Evolutionary conservation across 768 basidiomycete species (phyloP), one percentile per base, ranked within the genome.

Genomic region (Dictyophora rubrovolvata): DNA sequence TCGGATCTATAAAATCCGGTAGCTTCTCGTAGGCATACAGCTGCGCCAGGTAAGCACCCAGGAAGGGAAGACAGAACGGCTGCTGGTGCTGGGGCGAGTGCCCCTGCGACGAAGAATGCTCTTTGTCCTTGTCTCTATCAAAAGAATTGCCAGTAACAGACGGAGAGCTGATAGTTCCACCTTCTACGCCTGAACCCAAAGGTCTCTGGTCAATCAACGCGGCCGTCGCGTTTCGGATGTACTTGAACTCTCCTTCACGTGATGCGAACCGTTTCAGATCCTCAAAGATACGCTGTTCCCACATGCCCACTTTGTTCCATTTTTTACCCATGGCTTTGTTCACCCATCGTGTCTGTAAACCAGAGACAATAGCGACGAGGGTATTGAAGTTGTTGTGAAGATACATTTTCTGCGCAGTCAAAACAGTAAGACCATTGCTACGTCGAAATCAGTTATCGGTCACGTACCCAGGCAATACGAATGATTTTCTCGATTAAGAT

Each of bases 1-100:
- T 89, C 3, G 90, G 89, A 66, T 93, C 90, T 61, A 93, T 84
- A 48, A 91, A 71, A 62, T 90, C 87, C 1, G 90, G 89, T 2
- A 93, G 76, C 61, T 75, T 78, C 69, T 77, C 81, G 63, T 82
- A 78, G 0, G 78, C 79, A 60, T 81, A 74, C 8, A 93, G 73
- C 64, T 87, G 86, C 2, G 86, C 80, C 6, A 93, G 75, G 67
- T 93, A 93, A 42, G 89, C 75, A 53, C 89, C 89, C 21, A 22
- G 56, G 18, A 35, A 49, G 5, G 18, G 33, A 58, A 48, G 46
- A 9, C 42, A 22, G 11, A 21, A 35, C 28, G 5, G 64, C 64
- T 61, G 60, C 28, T 7, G 42, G 10, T 42, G 42, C n/a, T 12
- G 42, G n/a, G 2, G 12, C 42, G 42, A 14, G 10, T 42, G 42